Conservation (phyloP, 352 stramenopile genomes). For the Globisporangium mamillatum region DNA sequence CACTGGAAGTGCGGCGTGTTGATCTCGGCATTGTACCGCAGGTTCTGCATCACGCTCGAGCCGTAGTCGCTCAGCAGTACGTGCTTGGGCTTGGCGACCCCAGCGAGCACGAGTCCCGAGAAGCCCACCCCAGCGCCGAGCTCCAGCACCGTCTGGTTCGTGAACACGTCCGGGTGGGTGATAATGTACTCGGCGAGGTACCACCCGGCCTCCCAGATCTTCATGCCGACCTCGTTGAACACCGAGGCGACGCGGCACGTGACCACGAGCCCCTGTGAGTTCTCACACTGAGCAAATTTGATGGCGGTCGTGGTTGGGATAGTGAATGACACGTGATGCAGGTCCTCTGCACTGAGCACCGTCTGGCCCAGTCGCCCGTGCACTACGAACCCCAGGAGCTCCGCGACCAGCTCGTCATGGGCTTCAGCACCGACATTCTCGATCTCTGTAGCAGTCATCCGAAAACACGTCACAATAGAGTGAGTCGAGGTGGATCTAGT, state of each 20-base stretch:
- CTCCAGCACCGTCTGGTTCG: conserved; percentile 53
- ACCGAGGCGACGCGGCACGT: conserved; percentile 76
- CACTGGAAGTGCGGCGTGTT: conserved; percentile 49
- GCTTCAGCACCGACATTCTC: conserved; percentile 39
- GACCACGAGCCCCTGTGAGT: conserved; percentile 27
- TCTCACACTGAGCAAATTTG: conserved; percentile 1
- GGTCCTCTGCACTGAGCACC: conserved; percentile 41
- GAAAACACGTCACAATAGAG: background rate
- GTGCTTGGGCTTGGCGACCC: conserved; percentile 26
- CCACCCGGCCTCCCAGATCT: conserved; percentile 79
- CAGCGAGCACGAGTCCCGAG: conserved; percentile 57
- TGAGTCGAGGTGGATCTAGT: background rate
- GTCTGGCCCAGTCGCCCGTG: conserved; percentile 29
- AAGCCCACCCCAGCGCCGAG: conserved; percentile 74
- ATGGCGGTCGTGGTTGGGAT: conserved; percentile 20
- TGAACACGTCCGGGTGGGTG: conserved; percentile 49
- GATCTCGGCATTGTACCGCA: conserved; percentile 80
- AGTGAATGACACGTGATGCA: conserved; percentile 75
- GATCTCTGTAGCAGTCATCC: conserved; percentile 35
- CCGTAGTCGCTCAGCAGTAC: conserved; percentile 78
- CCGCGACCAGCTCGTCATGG: conserved; percentile 49
- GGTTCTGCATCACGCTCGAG: conserved; percentile 78
- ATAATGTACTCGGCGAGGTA: conserved; percentile 75
- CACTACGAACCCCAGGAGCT: conserved; percentile 60
- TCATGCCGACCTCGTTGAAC: conserved; percentile 82